Conservation (phyloP, 306 rosid species). For the Potentilla sterilis region DNA sequence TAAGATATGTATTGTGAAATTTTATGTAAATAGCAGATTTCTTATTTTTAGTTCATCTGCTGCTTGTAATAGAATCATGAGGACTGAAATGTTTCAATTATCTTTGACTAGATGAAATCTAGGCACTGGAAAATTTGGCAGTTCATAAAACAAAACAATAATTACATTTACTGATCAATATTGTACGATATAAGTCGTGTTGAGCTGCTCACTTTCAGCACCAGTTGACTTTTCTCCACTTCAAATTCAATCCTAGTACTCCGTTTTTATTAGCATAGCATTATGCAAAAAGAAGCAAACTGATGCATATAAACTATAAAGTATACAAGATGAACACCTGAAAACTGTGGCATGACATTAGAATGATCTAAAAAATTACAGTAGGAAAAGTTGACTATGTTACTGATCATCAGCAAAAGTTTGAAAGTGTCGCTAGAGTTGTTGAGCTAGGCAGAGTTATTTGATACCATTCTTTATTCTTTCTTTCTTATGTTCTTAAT, state of each 20-base stretch:
- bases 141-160: neutral
- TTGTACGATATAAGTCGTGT: neutral
- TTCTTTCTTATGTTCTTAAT: neutral
- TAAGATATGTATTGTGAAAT: conserved; percentile 38
- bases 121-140: neutral
- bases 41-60: neutral
- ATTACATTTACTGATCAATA: neutral
- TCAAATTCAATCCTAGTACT: neutral
- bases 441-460: conserved; percentile 53
- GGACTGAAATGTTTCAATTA: neutral
- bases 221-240: neutral
- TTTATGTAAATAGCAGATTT: conserved; percentile 11
- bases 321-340: neutral
- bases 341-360: neutral
- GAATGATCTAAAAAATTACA: neutral
- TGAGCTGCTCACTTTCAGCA: neutral
- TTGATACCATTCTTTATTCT: neutral
- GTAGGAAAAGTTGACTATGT: conserved; percentile 56
- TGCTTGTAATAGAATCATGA: neutral
- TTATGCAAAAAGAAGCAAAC: neutral
- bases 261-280: neutral
- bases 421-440: conserved; percentile 65
- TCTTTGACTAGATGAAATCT: neutral
- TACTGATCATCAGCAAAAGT: conserved; percentile 82
- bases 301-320: neutral